phyloP scores from a whole-genome alignment of 495 filamentous ascomycete genomes.

The Lepidopterella palustris region DNA sequence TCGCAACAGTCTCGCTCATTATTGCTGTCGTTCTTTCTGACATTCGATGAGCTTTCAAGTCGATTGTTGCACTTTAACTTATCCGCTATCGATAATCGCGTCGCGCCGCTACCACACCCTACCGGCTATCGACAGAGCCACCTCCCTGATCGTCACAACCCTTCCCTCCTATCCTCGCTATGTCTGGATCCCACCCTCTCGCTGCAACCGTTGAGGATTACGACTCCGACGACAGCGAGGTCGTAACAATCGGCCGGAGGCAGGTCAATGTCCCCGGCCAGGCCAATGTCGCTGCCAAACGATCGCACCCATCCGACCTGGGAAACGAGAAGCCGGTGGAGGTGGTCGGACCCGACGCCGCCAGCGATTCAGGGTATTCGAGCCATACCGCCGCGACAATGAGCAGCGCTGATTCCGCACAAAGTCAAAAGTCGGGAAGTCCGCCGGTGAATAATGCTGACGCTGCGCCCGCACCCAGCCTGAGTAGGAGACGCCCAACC shows the following conservation, averaged over 20 bases:
- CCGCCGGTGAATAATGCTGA: slow-evolving; percentile 11
- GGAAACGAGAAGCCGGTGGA: slow-evolving; percentile 17
- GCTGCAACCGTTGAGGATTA: slow-evolving; percentile 53
- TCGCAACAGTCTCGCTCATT: slow-evolving; percentile 2
- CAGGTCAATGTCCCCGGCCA: slow-evolving; percentile 31
- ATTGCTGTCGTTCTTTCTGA: background rate
- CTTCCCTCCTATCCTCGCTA: slow-evolving; percentile 7
- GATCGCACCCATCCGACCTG: slow-evolving; percentile 41
- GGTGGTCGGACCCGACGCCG: slow-evolving; percentile 38
- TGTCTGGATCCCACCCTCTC: slow-evolving; percentile 14
- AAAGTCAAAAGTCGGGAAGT: slow-evolving; percentile 27
- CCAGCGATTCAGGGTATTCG: slow-evolving; percentile 61
- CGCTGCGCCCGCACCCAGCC: slow-evolving; percentile 11
- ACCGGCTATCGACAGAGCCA: background rate
- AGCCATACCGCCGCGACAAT: slow-evolving; percentile 54
- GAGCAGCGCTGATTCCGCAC: slow-evolving; percentile 49
- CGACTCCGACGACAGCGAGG: slow-evolving; percentile 47
- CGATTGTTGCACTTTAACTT: slow-evolving; percentile 1
- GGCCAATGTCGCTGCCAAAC: slow-evolving; percentile 50
- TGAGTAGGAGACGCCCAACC: slow-evolving; percentile 14
- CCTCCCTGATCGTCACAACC: too few relatives aligned
- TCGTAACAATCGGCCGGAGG: slow-evolving; percentile 43
- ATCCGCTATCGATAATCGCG: slow-evolving; percentile 21
- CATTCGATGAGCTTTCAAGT: background rate
- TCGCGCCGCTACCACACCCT: slow-evolving; percentile 8